Percentiles rank a stretch among this genome's conserved stretches.
Conservation (phyloP, 2,329 filamentous ascomycete genomes). For the Knufia petricola region DNA sequence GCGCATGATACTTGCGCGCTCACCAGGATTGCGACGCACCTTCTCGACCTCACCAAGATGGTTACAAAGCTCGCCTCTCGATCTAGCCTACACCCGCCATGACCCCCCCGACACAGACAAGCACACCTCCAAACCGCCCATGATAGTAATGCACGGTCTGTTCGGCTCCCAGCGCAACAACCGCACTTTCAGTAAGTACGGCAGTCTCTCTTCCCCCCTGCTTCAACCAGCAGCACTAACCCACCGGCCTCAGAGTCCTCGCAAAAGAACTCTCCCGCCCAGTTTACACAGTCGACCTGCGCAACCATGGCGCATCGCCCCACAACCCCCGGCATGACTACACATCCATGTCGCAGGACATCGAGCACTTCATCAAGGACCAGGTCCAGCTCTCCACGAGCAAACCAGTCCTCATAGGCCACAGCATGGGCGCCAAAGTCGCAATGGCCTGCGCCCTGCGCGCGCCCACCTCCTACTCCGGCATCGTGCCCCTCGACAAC, state of each 20-base stretch:
- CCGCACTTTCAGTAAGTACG: slow-evolving; percentile 85
- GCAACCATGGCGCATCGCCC: slow-evolving; percentile 87
- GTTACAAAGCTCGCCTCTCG: slow-evolving; percentile 11
- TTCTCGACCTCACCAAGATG: slow-evolving; percentile 14
- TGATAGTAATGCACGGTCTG: slow-evolving; percentile 83
- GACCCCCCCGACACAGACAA: slow-evolving; percentile 13
- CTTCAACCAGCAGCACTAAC: not conserved
- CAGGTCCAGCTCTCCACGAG: slow-evolving; percentile 58
- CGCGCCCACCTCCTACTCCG: slow-evolving; percentile 55
- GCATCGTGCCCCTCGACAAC: slow-evolving; percentile 81
- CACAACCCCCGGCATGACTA: slow-evolving; percentile 73
- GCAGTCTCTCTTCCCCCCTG: slow-evolving; percentile 16
- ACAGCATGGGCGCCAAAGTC: slow-evolving; percentile 94
- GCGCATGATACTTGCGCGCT: not conserved
- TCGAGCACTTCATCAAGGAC: slow-evolving; percentile 64
- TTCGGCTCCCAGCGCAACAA: slow-evolving; percentile 88
- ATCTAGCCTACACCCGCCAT: slow-evolving; percentile 21
- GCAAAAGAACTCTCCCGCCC: slow-evolving; percentile 70
- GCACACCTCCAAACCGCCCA: slow-evolving; percentile 42
- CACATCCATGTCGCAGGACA: slow-evolving; percentile 68
- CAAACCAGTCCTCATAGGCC: slow-evolving; percentile 70
- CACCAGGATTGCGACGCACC: slow-evolving; percentile 3
- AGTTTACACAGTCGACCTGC: slow-evolving; percentile 77
- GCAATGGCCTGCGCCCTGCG: slow-evolving; percentile 78
- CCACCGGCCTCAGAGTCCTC: slow-evolving; percentile 50